A percentile compares a stretch with the other conserved stretches of the same genome.
These are phyloP conservation scores for Pichia ethanolica DNA, from an alignment of 805 yeast species.

Conservation along the genomic window DNA sequence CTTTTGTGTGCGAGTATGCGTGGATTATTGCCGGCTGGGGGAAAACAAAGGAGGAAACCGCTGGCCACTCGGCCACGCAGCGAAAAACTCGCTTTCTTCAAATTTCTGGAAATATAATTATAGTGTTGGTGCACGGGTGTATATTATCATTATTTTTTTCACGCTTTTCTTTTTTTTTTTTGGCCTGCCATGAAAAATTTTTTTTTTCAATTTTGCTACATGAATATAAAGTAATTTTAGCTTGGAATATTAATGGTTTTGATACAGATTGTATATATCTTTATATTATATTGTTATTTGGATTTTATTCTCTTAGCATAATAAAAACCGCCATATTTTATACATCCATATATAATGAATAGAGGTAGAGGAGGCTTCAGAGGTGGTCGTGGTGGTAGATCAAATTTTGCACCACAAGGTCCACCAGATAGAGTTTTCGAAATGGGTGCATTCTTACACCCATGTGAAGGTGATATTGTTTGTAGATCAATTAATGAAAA, in stretches of 20 bases:
- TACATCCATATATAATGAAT: slow-evolving; percentile 30
- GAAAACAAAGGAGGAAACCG: neutral
- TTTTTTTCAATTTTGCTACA: no score
- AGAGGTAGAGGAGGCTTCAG: slow-evolving; percentile 62
- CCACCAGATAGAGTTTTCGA: slow-evolving; percentile 95
- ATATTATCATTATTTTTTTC: no score
- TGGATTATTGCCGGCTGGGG: slow-evolving; percentile 22
- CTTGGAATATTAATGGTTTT: no score
- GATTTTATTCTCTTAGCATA: no score
- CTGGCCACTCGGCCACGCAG: slow-evolving; percentile 12
- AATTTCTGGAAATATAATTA: no score
- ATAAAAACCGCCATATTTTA: neutral
- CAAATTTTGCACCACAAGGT: slow-evolving; percentile 65
- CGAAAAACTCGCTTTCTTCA: no score
- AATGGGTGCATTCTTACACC: slow-evolving; percentile 87
- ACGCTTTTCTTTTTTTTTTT: no score
- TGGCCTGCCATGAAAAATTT: no score
- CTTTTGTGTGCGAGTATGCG: slow-evolving; percentile 31
- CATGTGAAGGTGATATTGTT: slow-evolving; percentile 95
- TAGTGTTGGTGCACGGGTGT: no score
- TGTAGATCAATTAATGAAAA: slow-evolving; percentile 92
- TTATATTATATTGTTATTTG: no score
- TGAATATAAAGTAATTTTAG: no score
- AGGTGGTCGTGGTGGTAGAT: slow-evolving; percentile 64
- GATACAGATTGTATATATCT: no score